Evolutionary conservation across 768 basidiomycete species (phyloP).

Genomic region (Ramaria sp.): DNA sequence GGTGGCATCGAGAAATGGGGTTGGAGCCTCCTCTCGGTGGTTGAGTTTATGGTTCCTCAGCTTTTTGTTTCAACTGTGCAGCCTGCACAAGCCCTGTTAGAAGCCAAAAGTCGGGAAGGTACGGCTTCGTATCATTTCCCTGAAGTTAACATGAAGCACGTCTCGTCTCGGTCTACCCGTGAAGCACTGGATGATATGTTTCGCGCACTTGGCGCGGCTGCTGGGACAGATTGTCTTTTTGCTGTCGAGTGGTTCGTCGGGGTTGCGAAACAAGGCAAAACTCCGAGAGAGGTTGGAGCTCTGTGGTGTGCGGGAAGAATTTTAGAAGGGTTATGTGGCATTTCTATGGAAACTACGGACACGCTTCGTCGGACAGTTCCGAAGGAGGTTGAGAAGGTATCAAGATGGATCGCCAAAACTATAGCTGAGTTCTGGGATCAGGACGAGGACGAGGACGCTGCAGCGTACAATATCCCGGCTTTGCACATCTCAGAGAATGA

Average conservation of each 20-base stretch:
- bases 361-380: slow-evolving; percentile 13
- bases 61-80: slow-evolving; percentile 30
- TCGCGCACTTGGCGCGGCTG: slow-evolving; percentile 54
- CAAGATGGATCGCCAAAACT: slow-evolving; percentile 48
- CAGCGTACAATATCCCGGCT: slow-evolving; percentile 12
- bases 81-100: slow-evolving; percentile 30
- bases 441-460: slow-evolving; percentile 22
- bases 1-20: slow-evolving; percentile 92
- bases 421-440: slow-evolving; percentile 68
- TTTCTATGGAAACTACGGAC: slow-evolving; percentile 28
- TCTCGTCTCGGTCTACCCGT: slow-evolving; percentile 40
- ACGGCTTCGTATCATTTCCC: slow-evolving; percentile 40
- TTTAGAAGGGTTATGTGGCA: slow-evolving; percentile 56
- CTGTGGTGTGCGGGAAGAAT: slow-evolving; percentile 78
- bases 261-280: slow-evolving; percentile 35
- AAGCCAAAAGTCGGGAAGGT: slow-evolving; percentile 21
- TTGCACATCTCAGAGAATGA: slow-evolving; percentile 18
- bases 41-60: slow-evolving; percentile 58
- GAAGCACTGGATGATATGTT: slow-evolving; percentile 62
- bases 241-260: slow-evolving; percentile 77
- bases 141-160: slow-evolving; percentile 42
- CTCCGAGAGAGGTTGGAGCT: slow-evolving; percentile 48
- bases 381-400: slow-evolving; percentile 47
- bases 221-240: slow-evolving; percentile 58
- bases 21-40: slow-evolving; percentile 71